Evolutionary conservation across 352 stramenopile species (phyloP), one percentile per base, ranked within the genome.

Genomic region (Phytopythium boreale): DNA sequence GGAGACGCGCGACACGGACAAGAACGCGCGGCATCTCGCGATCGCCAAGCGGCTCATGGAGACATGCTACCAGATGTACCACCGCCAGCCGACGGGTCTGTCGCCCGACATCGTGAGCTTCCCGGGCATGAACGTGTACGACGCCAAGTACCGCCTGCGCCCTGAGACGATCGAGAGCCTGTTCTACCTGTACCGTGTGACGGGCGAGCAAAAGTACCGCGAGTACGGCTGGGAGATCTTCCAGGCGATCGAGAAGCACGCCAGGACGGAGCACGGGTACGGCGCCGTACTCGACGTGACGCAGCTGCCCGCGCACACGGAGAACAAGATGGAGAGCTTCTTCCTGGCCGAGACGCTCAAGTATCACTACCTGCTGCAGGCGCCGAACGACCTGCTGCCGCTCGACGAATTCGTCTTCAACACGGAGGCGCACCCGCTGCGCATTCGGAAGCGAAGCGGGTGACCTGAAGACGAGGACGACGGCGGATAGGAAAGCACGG

Each of bases 261-360:
- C 94, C 65, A 95, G 94, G 72, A 90, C 89, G 24, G 75, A 87
- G 26, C 83, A 84, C 67, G 96, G 87, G 7, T 99, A 98, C 67
- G 96, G 90, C 14, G 77, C 77, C 53, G 57, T 90, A 43, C 11
- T 71, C 26, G 66, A 93, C 60, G 79, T 89, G 26, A 76, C 70
- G 2, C 34, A 87, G 50, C 46, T 89, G 36, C 71, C 72, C 6
- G 57, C 75, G 24, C 56, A 64, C 36, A 82, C 90, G n/a, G 84
- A 98, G 22, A 89, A 99, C 86, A 89, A 95, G 61, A 98, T 99
- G 97, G 96, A 99, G 76, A 98, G 88, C 56, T 99, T 99, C 76
- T 99, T 99, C 73, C 68, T 99, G 37, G 96, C 97, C 15, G 98
- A 99, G 82, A 99, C 97, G 31, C 79, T 99, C 49, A 99, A 99